These are phyloP conservation scores for Polyporus tsugae DNA, from an alignment of 1,284 basidiomycete genomes.

Conservation along the genomic window DNA sequence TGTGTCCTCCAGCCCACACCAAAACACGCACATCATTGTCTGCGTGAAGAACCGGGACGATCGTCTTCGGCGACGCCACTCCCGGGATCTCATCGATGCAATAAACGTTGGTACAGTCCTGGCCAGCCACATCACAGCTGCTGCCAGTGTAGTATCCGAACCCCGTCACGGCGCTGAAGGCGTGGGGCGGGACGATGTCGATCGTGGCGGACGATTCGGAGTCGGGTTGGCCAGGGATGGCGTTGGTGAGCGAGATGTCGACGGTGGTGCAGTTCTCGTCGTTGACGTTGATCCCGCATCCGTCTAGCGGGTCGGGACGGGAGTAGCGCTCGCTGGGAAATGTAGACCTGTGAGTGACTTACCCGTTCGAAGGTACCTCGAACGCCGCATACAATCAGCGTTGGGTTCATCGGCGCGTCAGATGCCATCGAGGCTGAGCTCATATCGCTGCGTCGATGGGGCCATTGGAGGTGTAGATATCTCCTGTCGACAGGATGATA, in stretches of 20 bases:
- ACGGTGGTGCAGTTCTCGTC: background rate
- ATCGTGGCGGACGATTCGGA: background rate
- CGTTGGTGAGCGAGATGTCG: background rate
- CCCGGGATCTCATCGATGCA: background rate
- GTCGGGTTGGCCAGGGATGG: background rate
- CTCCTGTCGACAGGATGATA: background rate
- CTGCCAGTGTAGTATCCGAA: slow-evolving; percentile 1
- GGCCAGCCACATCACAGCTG: background rate
- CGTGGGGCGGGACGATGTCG: background rate
- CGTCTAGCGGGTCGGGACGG: too few species aligned
- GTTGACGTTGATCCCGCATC: background rate
- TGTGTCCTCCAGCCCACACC: too few species aligned
- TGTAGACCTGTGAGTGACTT: too few species aligned
- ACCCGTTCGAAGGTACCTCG: background rate
- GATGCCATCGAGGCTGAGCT: background rate
- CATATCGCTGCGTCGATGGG: background rate
- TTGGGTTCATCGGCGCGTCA: too few species aligned
- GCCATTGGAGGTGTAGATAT: background rate
- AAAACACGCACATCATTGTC: too few species aligned
- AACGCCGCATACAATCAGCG: too few species aligned
- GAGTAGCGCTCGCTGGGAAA: too few species aligned
- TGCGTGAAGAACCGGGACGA: too few species aligned
- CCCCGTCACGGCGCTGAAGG: background rate
- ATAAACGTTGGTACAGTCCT: background rate
- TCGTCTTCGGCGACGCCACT: too few species aligned